Evolutionary conservation across 1,284 basidiomycete genomes (phyloP).

Genomic region (Cryptococcus hybrid): DNA sequence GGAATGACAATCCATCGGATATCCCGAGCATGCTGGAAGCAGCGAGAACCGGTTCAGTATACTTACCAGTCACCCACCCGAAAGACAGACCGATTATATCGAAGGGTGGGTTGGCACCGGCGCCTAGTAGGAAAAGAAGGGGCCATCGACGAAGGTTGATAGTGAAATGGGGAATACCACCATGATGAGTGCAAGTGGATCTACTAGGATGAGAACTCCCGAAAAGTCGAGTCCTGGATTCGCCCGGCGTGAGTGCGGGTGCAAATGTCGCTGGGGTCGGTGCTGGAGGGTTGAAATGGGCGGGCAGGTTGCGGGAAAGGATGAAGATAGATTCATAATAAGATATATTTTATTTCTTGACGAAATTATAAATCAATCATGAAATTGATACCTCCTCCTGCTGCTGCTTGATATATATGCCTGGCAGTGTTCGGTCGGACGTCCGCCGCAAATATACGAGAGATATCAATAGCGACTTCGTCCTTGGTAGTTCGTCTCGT

Average conservation of each 20-base stretch:
- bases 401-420: too few species aligned
- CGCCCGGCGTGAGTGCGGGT: not conserved
- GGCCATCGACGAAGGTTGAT: not conserved
- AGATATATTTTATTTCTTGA: too few species aligned
- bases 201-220: not conserved
- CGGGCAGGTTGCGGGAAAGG: slow-evolving; percentile 12
- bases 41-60: slow-evolving; percentile 11
- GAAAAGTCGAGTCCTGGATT: not conserved
- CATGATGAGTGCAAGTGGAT: not conserved
- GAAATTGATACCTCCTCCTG: too few species aligned
- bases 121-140: slow-evolving; percentile 1
- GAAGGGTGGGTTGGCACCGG: slow-evolving; percentile 2
- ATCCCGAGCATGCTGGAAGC: slow-evolving; percentile 5
- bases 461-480: too few species aligned
- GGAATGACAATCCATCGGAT: not conserved
- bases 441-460: too few species aligned
- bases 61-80: slow-evolving; percentile 22
- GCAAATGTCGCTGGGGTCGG: not conserved
- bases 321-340: not conserved
- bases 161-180: not conserved
- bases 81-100: slow-evolving; percentile 27
- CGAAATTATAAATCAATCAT: too few species aligned
- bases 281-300: slow-evolving; percentile 10
- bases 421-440: too few species aligned
- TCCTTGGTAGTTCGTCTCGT: too few species aligned